Base-by-base conservation (phyloP, 2,329 filamentous ascomycete species). In the Arthrobotrys musiformis region DNA sequence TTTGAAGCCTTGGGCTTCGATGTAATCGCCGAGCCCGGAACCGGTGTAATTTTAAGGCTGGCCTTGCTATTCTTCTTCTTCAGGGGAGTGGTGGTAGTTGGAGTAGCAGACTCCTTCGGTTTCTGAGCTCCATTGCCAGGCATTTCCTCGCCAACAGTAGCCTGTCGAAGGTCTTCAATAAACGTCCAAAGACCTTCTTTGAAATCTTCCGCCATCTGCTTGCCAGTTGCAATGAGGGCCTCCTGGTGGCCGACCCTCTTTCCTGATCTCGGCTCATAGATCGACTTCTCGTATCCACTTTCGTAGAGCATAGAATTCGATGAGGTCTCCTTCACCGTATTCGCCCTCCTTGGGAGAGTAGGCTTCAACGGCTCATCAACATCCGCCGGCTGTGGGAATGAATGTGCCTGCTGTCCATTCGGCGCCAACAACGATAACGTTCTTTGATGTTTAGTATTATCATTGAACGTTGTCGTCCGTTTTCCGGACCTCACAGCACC, bases 111-210 rank as follows among this genome's bases (percentile, higher is more conserved):
- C 13, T 60, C 56, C 24, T 56, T 69, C 33, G 24, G 61, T 28
- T 76, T 76, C 50, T 64, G 72, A 46, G 89, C 90, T 76, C 86
- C 89, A 79, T 93, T 89, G 13, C 90, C 92, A 15, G 90, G 92
- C 63, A 76, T 64, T 85, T 99, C 95, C 67, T 99, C 95, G 24
- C 95, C 95, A 5, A 99, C 93, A 0, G 95, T 97, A 13, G 94
- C 96, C 84, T 98, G 95, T 79, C 94, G 89, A 56, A 99, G 89
- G 82, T 99, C 95, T 83, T 98, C 95, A 75, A 97, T 90, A 84
- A 99, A 99, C 0, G 93, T 97, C 89, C 92, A 94, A 58, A 99
- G 85, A 1, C 95, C 94, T 62, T 95, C 89, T 82, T 91, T 93
- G 83, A 99, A 90, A 84, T 97, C 95, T 75, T 92, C 91, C 15